Evolutionary conservation across 371 early-diverging fungal species (phyloP), one percentile per base, ranked within the genome.

Genomic region (Mortierella sp.): DNA sequence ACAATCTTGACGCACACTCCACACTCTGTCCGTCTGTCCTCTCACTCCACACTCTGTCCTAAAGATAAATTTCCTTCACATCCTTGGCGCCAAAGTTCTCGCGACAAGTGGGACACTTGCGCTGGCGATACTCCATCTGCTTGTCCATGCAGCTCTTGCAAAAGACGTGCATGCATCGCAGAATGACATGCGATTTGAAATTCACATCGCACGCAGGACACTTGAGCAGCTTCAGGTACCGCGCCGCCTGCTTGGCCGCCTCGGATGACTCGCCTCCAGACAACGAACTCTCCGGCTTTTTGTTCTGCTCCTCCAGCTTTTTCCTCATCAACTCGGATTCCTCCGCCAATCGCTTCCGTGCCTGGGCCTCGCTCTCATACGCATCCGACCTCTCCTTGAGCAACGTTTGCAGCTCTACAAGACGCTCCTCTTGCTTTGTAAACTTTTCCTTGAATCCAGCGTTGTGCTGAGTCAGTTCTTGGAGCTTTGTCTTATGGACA

Each of bases 71-170:
- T 82, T 94, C 95, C 78, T 93, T 93, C 29, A 99, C 95, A 89
- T 99, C 99, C 71, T 94, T 95, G 44, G 93, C 90, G 8, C 97
- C 96, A 93, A 99, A 99, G 27, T 95, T 90, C 82, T 96, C 95
- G 58, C 95, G 96, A 89, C 99, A 99, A 10, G 93, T 95, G 10
- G 99, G 99, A 90, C 99, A 99, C 86, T 99, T 98, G 90, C 99
- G 95, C 87, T 98, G 98, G 24, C 99, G 93, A 16, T 96, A 96
- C 80, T 96, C 97, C 80, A 96, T 90, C 79, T 97, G 93, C 48
- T 92, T 91, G 78, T 99, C 97, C 58, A 99, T 92, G 85, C 99
- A 99, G 41, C 93, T 93, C 84, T 97, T 96, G 91, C 99, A 99
- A 88, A 99, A 99, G 27, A 96, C 95, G 86, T 99, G 99, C 99